phyloP scores from a whole-genome alignment of 164 flowering plant species.

The Tinospora cordifolia region DNA sequence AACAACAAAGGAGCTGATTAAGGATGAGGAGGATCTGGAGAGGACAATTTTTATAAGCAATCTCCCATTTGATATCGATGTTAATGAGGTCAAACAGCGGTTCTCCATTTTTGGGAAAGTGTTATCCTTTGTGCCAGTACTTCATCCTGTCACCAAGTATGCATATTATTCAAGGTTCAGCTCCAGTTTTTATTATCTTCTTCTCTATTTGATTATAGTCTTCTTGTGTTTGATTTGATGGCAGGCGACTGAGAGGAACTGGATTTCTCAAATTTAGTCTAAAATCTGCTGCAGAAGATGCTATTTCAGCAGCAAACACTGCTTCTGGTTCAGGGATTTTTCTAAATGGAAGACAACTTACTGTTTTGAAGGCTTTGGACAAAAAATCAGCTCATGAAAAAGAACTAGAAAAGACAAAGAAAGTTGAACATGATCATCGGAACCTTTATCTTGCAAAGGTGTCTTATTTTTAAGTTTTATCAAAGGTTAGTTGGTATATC shows the following conservation, averaged over 20 bases:
- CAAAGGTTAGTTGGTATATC: background rate
- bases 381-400: conserved; percentile 71
- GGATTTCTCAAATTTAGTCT: conserved; percentile 82
- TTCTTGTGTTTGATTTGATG: conserved; percentile 19
- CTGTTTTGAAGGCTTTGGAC: conserved; percentile 76
- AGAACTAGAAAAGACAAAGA: conserved; percentile 53
- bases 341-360: conserved; percentile 71
- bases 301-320: conserved; percentile 58
- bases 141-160: conserved; percentile 80
- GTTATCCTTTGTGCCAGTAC: conserved; percentile 69
- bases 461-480: background rate
- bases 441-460: conserved; percentile 90
- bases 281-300: conserved; percentile 53
- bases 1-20: conserved; percentile 16
- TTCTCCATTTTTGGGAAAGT: conserved; percentile 80
- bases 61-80: conserved; percentile 69
- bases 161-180: conserved; percentile 7
- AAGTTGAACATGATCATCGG: conserved; percentile 57
- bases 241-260: conserved; percentile 89
- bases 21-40: conserved; percentile 47
- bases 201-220: background rate
- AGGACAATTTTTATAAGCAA: conserved; percentile 72
- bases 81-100: conserved; percentile 72
- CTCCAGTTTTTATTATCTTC: background rate
- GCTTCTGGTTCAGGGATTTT: conserved; percentile 56